Evolutionary conservation across 2,329 filamentous ascomycete species (phyloP).

Genomic region (Pyrenochaeta sp.): DNA sequence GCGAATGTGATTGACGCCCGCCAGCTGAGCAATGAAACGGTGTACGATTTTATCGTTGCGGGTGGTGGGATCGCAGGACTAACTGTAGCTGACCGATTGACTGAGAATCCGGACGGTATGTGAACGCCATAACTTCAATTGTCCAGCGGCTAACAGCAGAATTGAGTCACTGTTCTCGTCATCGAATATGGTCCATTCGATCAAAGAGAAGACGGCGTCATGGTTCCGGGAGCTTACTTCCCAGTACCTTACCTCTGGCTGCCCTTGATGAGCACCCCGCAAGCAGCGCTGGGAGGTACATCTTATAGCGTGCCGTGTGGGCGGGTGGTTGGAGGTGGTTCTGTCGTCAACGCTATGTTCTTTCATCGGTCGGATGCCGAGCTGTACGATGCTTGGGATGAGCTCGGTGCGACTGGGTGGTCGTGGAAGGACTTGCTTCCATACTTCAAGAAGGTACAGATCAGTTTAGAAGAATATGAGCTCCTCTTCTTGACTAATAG

Average conservation of each 20-base stretch:
- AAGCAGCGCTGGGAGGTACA: constrained; percentile 24
- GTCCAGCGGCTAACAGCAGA: background rate
- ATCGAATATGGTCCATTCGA: constrained; percentile 41
- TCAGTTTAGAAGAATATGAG: constrained; percentile 54
- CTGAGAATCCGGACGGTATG: constrained; percentile 28
- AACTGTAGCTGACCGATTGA: constrained; percentile 37
- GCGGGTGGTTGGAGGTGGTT: constrained; percentile 44
- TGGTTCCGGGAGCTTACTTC: constrained; percentile 31
- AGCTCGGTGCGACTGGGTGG: constrained; percentile 66
- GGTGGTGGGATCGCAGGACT: constrained; percentile 38
- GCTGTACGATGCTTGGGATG: constrained; percentile 61
- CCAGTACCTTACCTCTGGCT: constrained; percentile 36
- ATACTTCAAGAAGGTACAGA: constrained; percentile 44
- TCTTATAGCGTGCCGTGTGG: constrained; percentile 28
- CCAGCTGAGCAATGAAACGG: constrained; percentile 12
- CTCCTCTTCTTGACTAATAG: constrained; percentile 58
- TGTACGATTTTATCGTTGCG: constrained; percentile 37
- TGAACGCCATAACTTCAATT: background rate
- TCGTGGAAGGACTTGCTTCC: constrained; percentile 58
- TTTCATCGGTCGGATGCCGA: constrained; percentile 39
- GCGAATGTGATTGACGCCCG: constrained; percentile 15
- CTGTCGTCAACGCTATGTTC: constrained; percentile 48
- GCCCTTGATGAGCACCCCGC: constrained; percentile 26
- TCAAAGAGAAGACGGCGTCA: constrained; percentile 27
- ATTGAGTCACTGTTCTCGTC: constrained; percentile 35